Evolutionary conservation across 495 filamentous ascomycete genomes (phyloP), one percentile per base, ranked within the genome.

Genomic region (Stereocaulon alpinum): DNA sequence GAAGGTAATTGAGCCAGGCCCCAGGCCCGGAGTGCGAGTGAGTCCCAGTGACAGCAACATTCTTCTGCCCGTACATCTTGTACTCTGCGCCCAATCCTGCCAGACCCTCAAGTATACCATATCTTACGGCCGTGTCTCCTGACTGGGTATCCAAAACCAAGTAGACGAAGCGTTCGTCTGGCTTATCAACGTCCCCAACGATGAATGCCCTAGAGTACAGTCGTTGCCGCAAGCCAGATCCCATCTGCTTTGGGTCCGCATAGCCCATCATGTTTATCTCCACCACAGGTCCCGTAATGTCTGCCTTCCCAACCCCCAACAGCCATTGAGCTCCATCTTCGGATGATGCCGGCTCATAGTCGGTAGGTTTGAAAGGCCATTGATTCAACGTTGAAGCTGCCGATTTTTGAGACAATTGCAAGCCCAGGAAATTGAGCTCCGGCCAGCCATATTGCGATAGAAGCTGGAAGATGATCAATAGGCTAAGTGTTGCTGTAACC

Each of bases 271-370:
- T 76, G 61, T 88, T 88, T 66, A 95, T 80, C 70, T 95, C 90
- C 4, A 92, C 90, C n/a, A 93, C 88, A 3, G 90, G 91, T 6
- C 92, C 93, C 30, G 93, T 98, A 64, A 98, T 89, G 74, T 98
- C 93, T 20, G 85, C 90, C 69, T 95, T 96, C 17, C 93, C 93
- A 2, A 91, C 88, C 2, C 93, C 93, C n/a, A 98, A 68, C 7
- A 94, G 71, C 63, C 95, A 95, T 51, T 75, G 70, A 49, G 82
- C 74, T 30, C 77, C 70, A 58, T 75, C 63, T 49, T 60, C 29
- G 12, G 59, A 50, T 10, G 15, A 44, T 29, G 37, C n/a, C n/a
- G 17, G 32, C 29, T 40, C 42, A 14, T 53, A 22, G 30, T 40
- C 42, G 12, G 56, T 22, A 48, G 44, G 37, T 14, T 55, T 59